Conservation (phyloP, 2,329 filamentous ascomycete species). For the Arthrobotrys entomopaga region DNA sequence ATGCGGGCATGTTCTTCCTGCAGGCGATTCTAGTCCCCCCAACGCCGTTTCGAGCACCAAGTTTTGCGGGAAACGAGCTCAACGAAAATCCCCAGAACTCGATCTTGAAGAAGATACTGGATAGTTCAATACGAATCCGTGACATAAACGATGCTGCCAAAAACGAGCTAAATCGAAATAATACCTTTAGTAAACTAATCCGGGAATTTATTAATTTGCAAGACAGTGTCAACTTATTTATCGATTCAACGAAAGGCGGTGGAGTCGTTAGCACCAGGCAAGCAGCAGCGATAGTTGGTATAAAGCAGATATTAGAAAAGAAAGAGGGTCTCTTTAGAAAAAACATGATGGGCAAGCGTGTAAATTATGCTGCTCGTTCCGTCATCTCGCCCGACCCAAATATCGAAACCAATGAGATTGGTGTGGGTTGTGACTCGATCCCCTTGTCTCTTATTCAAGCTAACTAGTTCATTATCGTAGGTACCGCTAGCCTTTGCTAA, state of each 20-base stretch:
- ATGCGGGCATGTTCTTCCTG: slow-evolving; percentile 82
- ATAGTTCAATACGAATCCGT: slow-evolving; percentile 74
- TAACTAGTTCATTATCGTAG: slow-evolving; percentile 7
- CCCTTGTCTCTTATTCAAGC: background rate
- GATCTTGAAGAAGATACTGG: slow-evolving; percentile 78
- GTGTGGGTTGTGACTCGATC: slow-evolving; percentile 67
- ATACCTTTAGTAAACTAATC: slow-evolving; percentile 54
- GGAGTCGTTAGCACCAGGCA: slow-evolving; percentile 76
- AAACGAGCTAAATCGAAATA: slow-evolving; percentile 23
- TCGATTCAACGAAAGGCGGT: slow-evolving; percentile 77
- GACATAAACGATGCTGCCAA: slow-evolving; percentile 56
- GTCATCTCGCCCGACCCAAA: slow-evolving; percentile 99
- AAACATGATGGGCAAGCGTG: slow-evolving; percentile 99
- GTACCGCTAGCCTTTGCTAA: slow-evolving; percentile 91
- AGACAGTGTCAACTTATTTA: slow-evolving; percentile 88
- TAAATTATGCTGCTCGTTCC: slow-evolving; percentile 96
- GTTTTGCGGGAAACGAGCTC: slow-evolving; percentile 81
- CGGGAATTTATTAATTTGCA: slow-evolving; percentile 69
- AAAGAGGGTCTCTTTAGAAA: slow-evolving; percentile 98
- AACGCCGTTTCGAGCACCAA: slow-evolving; percentile 87
- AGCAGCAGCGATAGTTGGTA: slow-evolving; percentile 76
- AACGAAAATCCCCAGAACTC: slow-evolving; percentile 89
- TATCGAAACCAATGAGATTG: slow-evolving; percentile 98
- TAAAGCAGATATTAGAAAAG: slow-evolving; percentile 98
- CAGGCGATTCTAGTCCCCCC: slow-evolving; percentile 87